phyloP scores from a whole-genome alignment of 2,329 filamentous ascomycete species.

The Pseudogymnoascus sp. region DNA sequence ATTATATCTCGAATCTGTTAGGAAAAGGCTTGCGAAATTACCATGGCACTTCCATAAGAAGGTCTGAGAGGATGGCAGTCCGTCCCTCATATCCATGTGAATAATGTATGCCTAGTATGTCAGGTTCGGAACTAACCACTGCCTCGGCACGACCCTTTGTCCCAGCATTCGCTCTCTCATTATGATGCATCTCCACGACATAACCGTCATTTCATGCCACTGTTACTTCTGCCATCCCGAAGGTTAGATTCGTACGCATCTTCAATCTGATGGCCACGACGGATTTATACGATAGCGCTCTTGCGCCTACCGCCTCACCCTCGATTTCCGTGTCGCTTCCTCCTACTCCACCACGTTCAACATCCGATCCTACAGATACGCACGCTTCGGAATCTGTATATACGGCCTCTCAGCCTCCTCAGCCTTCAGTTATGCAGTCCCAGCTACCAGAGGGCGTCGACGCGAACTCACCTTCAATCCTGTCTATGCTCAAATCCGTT shows the following conservation, averaged over 20 bases:
- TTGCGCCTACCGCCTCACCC: conserved; percentile 7
- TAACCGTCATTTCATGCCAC: not conserved
- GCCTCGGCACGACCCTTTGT: conserved; percentile 6
- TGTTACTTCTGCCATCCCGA: not conserved
- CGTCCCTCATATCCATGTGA: not conserved
- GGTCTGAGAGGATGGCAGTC: not conserved
- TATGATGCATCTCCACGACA: not conserved
- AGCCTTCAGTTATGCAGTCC: not conserved
- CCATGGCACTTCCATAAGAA: not conserved
- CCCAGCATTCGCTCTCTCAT: not conserved
- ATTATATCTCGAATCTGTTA: not conserved
- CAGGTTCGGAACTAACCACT: not conserved
- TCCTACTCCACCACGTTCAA: conserved; percentile 11
- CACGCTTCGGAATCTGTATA: not conserved
- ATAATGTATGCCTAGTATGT: not conserved
- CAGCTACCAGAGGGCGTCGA: not conserved
- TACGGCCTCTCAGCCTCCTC: not conserved
- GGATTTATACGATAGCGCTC: conserved; percentile 10
- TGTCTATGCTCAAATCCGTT: not conserved
- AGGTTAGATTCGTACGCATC: not conserved
- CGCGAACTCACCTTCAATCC: not conserved
- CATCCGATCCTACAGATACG: conserved; percentile 8
- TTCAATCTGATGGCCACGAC: conserved; percentile 2
- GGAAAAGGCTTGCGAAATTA: not conserved
- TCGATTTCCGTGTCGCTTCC: conserved; percentile 3